Conservation (phyloP, 345 rosid genomes). For the Lumnitzera littorea region DNA sequence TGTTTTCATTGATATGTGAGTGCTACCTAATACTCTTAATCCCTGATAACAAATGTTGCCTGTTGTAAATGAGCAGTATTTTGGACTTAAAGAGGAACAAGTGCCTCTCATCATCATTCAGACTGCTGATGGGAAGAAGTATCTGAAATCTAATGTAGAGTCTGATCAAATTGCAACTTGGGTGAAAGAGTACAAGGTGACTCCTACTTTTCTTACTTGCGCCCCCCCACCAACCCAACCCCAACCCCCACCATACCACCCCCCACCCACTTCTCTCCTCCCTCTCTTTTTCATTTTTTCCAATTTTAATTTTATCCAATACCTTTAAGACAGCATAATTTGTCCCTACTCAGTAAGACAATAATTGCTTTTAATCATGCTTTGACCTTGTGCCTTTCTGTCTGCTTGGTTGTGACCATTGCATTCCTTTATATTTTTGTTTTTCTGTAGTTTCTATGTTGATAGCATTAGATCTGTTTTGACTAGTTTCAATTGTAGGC, state of each 20-base stretch:
- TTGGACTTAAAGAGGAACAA: constrained; percentile 81
- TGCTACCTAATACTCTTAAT: background rate
- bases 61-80: constrained; percentile 51
- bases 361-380: too few relatives aligned
- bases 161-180: constrained; percentile 67
- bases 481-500: constrained; percentile 38
- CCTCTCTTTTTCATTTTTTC: too few relatives aligned
- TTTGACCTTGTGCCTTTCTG: too few relatives aligned
- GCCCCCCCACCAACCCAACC: too few relatives aligned
- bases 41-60: constrained; percentile 5
- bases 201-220: constrained; percentile 2
- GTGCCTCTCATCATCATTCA: constrained; percentile 72
- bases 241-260: too few relatives aligned
- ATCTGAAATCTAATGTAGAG: constrained; percentile 61
- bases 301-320: background rate
- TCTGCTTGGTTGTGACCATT: too few relatives aligned
- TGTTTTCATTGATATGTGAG: constrained; percentile 1
- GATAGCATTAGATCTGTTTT: background rate
- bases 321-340: background rate
- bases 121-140: constrained; percentile 64
- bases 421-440: background rate
- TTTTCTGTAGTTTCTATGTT: background rate
- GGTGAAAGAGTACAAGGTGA: constrained; percentile 83
- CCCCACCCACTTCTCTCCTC: too few relatives aligned
- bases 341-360: too few relatives aligned